These are phyloP conservation scores for Nakazawaea populi DNA, from an alignment of 805 yeast genomes.

Conservation along the genomic window DNA sequence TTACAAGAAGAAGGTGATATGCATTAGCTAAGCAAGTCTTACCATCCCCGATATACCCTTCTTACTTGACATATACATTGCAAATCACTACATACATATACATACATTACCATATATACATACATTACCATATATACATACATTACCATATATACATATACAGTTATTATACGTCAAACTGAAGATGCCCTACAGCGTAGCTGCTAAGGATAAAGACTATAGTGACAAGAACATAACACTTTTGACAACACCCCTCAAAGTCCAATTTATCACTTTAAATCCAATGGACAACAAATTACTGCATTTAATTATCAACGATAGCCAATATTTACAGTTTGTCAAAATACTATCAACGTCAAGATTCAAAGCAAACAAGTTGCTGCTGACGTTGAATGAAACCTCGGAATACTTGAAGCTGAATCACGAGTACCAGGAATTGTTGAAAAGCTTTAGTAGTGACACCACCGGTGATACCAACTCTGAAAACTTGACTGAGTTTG, in stretches of 20 bases:
- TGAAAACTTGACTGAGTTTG: constrained; percentile 5
- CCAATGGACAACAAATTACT: constrained; percentile 10
- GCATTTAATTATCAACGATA: constrained; percentile 5
- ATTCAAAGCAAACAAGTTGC: constrained; percentile 1
- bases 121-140: too few species aligned
- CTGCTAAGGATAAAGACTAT: not conserved
- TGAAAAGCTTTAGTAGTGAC: constrained; percentile 9
- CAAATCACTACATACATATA: too few species aligned
- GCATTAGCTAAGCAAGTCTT: not conserved
- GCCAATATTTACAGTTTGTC: constrained; percentile 8
- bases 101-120: too few species aligned
- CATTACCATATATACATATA: too few species aligned
- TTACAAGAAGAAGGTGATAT: not conserved
- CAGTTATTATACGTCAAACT: not conserved
- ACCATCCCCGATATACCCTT: not conserved
- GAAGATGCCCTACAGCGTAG: not conserved
- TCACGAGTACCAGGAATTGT: constrained; percentile 6
- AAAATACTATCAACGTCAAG: constrained; percentile 4
- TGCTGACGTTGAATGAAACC: not conserved
- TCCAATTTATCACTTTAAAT: constrained; percentile 2
- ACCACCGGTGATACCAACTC: constrained; percentile 8
- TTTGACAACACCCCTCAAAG: constrained; percentile 5
- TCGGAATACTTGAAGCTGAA: not conserved
- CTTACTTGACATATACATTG: too few species aligned
- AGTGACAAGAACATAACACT: constrained; percentile 1